Conservation (phyloP, 257 asterid genomes). For the Thymus mandschuricus region DNA sequence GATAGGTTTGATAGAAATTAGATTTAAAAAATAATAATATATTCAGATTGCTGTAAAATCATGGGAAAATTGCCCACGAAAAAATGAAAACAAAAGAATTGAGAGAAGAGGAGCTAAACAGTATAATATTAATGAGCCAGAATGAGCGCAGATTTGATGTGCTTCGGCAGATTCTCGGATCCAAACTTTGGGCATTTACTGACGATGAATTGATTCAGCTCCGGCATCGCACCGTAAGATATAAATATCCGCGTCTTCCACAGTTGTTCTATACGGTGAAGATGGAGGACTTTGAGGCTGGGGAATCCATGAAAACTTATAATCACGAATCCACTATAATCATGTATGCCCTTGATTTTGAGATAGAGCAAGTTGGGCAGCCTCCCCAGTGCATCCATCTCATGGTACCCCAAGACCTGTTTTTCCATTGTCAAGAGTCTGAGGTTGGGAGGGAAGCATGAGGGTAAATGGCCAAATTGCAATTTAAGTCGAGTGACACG, state of each 20-base stretch:
- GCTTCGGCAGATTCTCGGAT: neutral
- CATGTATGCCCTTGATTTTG: neutral
- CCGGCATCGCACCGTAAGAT: neutral
- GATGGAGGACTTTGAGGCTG: neutral
- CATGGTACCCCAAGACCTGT: neutral
- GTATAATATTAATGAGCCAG: too few relatives aligned
- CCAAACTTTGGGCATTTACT: neutral
- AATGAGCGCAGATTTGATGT: neutral
- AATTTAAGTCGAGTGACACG: slow-evolving; percentile 24
- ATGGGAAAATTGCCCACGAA: too few relatives aligned
- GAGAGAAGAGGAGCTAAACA: too few relatives aligned
- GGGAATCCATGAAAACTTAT: neutral
- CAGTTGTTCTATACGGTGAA: fast-evolving
- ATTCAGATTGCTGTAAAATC: too few relatives aligned
- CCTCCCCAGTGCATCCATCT: slow-evolving; percentile 23
- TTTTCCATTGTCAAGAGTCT: slow-evolving; percentile 17
- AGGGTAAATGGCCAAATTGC: neutral
- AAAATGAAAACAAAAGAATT: too few relatives aligned
- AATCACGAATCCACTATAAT: neutral
- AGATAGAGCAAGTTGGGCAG: slow-evolving; percentile 19
- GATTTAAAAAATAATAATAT: too few relatives aligned
- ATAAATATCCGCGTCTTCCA: neutral
- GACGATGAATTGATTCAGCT: neutral
- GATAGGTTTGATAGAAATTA: too few relatives aligned
- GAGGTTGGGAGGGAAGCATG: slow-evolving; percentile 32